These are phyloP conservation scores for Agrocybe pediades DNA, from an alignment of 768 basidiomycete genomes.

Conservation along the genomic window DNA sequence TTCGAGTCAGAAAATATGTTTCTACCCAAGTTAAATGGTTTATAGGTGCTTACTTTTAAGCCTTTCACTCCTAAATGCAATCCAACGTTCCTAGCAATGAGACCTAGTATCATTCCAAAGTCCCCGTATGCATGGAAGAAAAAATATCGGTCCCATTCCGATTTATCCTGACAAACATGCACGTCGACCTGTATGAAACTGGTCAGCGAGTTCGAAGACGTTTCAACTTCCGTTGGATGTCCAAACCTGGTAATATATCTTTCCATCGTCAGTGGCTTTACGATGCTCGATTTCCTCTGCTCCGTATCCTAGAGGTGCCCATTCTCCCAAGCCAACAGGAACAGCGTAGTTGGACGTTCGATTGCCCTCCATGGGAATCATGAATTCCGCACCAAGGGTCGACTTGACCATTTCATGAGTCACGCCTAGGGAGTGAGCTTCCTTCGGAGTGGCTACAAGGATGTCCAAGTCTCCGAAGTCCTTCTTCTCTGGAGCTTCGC, in stretches of 20 bases:
- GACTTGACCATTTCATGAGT: constrained; percentile 37
- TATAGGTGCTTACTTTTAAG: constrained; percentile 48
- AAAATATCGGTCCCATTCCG: constrained; percentile 49
- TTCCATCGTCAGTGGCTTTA: constrained; percentile 22
- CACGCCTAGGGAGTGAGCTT: constrained; percentile 14
- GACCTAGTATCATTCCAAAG: constrained; percentile 67
- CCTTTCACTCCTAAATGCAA: constrained; percentile 54
- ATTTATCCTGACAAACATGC: constrained; percentile 52
- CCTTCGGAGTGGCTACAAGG: constrained; percentile 51
- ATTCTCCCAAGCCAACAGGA: constrained; percentile 39
- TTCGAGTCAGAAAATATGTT: background rate
- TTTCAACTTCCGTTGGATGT: background rate
- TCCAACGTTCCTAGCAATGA: constrained; percentile 54
- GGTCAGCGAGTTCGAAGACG: background rate
- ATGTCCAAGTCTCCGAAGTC: constrained; percentile 76
- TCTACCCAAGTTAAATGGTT: background rate
- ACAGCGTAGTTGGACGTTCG: constrained; percentile 69
- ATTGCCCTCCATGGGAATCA: constrained; percentile 49
- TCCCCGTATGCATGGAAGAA: constrained; percentile 72
- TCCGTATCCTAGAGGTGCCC: constrained; percentile 31
- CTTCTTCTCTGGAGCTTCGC: constrained; percentile 64
- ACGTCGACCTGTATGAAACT: constrained; percentile 64
- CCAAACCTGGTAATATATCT: constrained; percentile 45
- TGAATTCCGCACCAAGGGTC: constrained; percentile 48
- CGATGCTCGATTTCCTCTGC: constrained; percentile 30